phyloP scores from a whole-genome alignment of 306 rosid species.

The Dalbergia oliveri region DNA sequence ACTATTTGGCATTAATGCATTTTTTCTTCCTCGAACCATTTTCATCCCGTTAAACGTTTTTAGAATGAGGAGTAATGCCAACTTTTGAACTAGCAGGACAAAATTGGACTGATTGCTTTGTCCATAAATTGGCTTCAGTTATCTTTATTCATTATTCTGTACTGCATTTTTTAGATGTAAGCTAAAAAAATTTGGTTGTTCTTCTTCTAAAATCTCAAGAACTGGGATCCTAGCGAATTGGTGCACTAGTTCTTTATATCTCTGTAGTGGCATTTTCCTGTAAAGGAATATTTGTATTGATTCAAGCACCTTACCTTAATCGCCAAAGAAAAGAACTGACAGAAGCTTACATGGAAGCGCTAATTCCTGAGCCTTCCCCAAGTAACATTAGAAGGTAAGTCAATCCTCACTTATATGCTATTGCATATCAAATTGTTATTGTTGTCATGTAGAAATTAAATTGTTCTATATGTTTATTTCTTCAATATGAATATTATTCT shows the following conservation, averaged over 20 bases:
- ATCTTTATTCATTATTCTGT: conserved; percentile 3
- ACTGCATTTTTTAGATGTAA: conserved; percentile 1
- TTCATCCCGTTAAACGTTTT: conserved; percentile 2
- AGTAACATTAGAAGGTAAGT: conserved; percentile 73
- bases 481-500: conserved; percentile 4
- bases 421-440: conserved; percentile 38
- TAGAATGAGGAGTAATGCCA: conserved; percentile 10
- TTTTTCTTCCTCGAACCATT: conserved; percentile 13
- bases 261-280: conserved; percentile 64
- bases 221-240: conserved; percentile 83
- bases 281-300: conserved; percentile 66
- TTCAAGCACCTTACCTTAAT: conserved; percentile 68
- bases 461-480: conserved; percentile 1
- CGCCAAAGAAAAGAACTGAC: conserved; percentile 73
- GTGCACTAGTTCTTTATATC: conserved; percentile 71
- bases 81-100: conserved; percentile 23
- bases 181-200: conserved; percentile 40
- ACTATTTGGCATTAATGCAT: conserved; percentile 25
- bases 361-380: conserved; percentile 93
- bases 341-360: conserved; percentile 95
- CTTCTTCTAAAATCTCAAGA: conserved; percentile 68
- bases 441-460: conserved; percentile 10
- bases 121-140: neutral
- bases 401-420: conserved; percentile 36
- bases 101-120: conserved; percentile 29